Base-by-base conservation (phyloP, 169 alveolate genomes). In the Plasmodium berghei region DNA sequence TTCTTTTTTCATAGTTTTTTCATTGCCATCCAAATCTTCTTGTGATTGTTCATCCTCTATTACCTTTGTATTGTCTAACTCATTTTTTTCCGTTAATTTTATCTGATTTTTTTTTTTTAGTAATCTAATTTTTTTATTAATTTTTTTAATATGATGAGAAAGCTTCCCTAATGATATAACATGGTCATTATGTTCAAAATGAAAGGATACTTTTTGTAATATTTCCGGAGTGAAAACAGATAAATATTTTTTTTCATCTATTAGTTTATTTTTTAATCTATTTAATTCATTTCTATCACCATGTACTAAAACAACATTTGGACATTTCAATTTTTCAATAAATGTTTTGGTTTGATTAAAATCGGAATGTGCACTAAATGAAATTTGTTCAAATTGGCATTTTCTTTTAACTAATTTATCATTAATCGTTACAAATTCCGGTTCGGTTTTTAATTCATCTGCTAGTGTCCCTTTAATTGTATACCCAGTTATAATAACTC, bases 381-480 rank as follows among this genome's bases (percentile, higher is more conserved):
- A 95, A 6, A 97, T 97, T 87, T 97, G 97, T 77, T 97, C 98
- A 63, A 97, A 92, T 95, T 98, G 20, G 85, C 96, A 95, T 92
- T 97, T 93, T 95, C 99, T 85, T 67, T 92, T 96, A 1, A 89
- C 91, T n/a, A 88, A 80, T 56, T 94, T 96, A 72, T 94, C 96
- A 64, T 96, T 96, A 14, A 97, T 67, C 59, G 94, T 96, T 1
- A 97, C 92, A 56, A 92, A 93, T 55, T 95, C 97, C 2, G 99
- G 99, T 64, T 97, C 97, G 10, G 95, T 97, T 90, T 97, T 94
- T 16, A 98, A 94, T 72, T 96, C 97, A 72, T 98, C 98, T 14
- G 99, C 99, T 16, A 98, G 95, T 0, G 99, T 98, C 3, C 99
- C 99, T 89, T 97, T 97, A 4, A 98, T 99, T 40, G 99, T 95